Evolutionary conservation across 352 stramenopile genomes (phyloP), one percentile per base, ranked within the genome.

Genomic region (Phytophthora megakarya): DNA sequence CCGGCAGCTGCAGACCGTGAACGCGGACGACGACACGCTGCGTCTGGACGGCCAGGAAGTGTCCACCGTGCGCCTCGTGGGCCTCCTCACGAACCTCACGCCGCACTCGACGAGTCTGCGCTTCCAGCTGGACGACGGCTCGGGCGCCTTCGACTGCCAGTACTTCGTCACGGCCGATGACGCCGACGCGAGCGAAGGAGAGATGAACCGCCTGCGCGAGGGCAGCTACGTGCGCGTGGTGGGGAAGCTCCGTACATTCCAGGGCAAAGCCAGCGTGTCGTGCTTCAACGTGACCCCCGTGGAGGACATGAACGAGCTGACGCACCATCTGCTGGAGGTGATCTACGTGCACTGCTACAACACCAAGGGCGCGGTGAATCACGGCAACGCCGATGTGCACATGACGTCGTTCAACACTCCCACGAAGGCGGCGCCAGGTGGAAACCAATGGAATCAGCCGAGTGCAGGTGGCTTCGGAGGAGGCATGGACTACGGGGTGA

Each of bases 121-220:
- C 50, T 98, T 98, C 65, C 72, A 92, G 40, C 57, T 98, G 47
- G 95, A 99, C 77, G 96, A 99, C 73, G 93, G 92, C 23, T 98
- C 96, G 15, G 96, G 93, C 50, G 33, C 89, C 2, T 87, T 98
- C 22, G 78, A 97, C 38, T 93, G 90, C 30, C 97, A 98, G 70
- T 81, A 97, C 49, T 98, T 97, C 72, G 53, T 97, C 33, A 81
- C 97, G 47, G 73, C 88, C 9, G 88, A 93, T n/a, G 86, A 96
- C 46, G 72, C 91, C 26, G 88, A 90, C n/a, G 76, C 78, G 38
- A 81, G 73, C 15, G 83, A 92, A 32, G 67, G 58, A 26, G 81
- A 89, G 52, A 61, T 86, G 26, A 72, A 77, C 57, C 84, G 80
- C 46, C 64, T 92, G 37, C 62, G 65, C 13, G 87, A 97, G 12